A percentile compares a stretch with the other conserved stretches of the same genome.
phyloP scores from a whole-genome alignment of 345 rosid species.

The Noccaea caerulescens region DNA sequence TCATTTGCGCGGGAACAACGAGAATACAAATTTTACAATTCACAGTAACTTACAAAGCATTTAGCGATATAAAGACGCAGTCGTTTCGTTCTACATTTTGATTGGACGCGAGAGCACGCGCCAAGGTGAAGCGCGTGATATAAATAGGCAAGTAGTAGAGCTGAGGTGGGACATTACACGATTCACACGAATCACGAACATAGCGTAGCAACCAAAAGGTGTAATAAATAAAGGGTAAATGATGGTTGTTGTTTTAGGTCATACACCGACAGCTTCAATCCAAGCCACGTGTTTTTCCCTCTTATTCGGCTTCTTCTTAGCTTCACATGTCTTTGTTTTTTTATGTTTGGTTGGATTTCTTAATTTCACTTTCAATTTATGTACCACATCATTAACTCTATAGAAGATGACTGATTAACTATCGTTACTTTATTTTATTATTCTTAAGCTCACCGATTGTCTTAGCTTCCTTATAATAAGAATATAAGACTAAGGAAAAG shows the following conservation, averaged over 20 bases:
- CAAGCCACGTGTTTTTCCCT: constrained; percentile 42
- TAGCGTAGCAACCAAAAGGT: constrained; percentile 43
- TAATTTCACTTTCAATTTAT: constrained; percentile 27
- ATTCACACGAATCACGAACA: constrained; percentile 42
- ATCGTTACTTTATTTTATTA: background rate
- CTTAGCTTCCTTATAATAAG: background rate
- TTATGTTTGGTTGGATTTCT: constrained; percentile 25
- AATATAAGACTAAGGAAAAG: background rate
- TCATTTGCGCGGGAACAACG: constrained; percentile 6
- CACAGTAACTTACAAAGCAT: background rate
- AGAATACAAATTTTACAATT: background rate
- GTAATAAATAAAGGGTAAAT: constrained; percentile 14
- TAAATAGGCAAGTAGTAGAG: constrained; percentile 9
- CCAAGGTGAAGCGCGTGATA: constrained; percentile 25
- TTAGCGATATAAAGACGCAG: background rate
- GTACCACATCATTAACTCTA: constrained; percentile 23
- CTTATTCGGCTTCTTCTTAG: constrained; percentile 35
- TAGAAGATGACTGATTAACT: constrained; percentile 4
- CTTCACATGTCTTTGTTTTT: constrained; percentile 28
- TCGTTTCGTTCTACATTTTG: background rate
- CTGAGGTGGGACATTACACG: constrained; percentile 37
- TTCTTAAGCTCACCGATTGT: background rate
- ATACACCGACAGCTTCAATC: constrained; percentile 44
- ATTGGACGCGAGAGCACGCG: constrained; percentile 4
- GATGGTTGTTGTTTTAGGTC: constrained; percentile 31